phyloP scores from a whole-genome alignment of 1,139 yeast genomes.

The Hansenula lynferdii region DNA sequence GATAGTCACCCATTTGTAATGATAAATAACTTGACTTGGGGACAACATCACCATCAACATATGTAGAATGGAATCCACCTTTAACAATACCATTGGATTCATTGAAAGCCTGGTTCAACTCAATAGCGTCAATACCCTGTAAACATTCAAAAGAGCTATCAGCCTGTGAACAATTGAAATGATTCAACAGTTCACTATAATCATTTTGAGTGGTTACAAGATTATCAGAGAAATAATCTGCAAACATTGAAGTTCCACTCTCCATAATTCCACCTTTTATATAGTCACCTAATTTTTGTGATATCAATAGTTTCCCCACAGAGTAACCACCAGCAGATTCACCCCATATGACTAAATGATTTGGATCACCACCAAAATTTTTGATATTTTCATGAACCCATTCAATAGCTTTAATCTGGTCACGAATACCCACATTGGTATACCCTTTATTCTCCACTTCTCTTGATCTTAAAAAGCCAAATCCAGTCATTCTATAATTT shows the following conservation, averaged over 20 bases:
- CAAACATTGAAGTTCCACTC: slow-evolving; percentile 14
- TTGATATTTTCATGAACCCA: slow-evolving; percentile 32
- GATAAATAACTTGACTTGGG: slow-evolving; percentile 11
- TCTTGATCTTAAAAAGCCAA: slow-evolving; percentile 28
- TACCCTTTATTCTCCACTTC: slow-evolving; percentile 16
- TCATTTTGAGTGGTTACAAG: slow-evolving; percentile 5
- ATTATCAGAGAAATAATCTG: slow-evolving; percentile 5
- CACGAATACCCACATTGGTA: slow-evolving; percentile 28
- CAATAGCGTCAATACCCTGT: slow-evolving; percentile 9
- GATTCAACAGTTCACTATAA: slow-evolving; percentile 10
- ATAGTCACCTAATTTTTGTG: slow-evolving; percentile 21
- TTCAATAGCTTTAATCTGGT: slow-evolving; percentile 30
- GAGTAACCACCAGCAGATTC: slow-evolving; percentile 34
- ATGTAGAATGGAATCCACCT: slow-evolving; percentile 7
- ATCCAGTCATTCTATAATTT: slow-evolving; percentile 31
- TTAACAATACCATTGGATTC: slow-evolving; percentile 10
- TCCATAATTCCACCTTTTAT: slow-evolving; percentile 27
- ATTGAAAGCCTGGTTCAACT: slow-evolving; percentile 12
- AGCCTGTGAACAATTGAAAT: slow-evolving; percentile 14
- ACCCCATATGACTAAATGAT: slow-evolving; percentile 30
- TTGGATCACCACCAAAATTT: slow-evolving; percentile 34
- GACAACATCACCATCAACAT: slow-evolving; percentile 15
- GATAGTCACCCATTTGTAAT: slow-evolving; percentile 9
- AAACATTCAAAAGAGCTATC: slow-evolving; percentile 15
- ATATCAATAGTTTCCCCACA: slow-evolving; percentile 24